These are phyloP conservation scores for Apocynum venetum DNA, from an alignment of 257 asterid species.

Conservation along the genomic window DNA sequence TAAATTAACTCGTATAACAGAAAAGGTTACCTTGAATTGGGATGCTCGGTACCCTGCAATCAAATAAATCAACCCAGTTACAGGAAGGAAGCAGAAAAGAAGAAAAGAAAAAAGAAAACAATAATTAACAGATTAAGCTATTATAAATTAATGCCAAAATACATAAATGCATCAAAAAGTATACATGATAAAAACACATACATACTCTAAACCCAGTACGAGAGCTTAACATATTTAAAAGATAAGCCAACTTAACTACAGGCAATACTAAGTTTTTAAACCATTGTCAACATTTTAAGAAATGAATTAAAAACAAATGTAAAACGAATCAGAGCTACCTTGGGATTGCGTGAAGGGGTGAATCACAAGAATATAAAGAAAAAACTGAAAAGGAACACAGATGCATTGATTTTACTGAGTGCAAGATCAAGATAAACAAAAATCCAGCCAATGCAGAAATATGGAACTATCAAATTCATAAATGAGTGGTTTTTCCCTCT, in stretches of 20 bases:
- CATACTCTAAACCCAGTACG: not conserved
- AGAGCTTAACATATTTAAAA: not conserved
- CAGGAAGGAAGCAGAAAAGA: not conserved
- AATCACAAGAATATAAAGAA: not conserved
- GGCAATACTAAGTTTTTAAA: not conserved
- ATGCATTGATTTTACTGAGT: not conserved
- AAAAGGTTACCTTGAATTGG: constrained; percentile 43
- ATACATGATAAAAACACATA: not conserved
- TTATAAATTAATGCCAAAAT: not conserved
- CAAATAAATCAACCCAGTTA: not conserved
- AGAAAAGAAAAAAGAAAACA: not conserved
- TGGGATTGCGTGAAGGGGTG: not conserved
- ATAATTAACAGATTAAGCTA: not conserved
- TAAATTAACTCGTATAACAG: constrained; percentile 7
- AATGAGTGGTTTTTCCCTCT: constrained; percentile 10
- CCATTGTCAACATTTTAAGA: not conserved
- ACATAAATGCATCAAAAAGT: not conserved
- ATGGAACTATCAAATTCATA: not conserved
- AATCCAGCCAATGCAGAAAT: not conserved
- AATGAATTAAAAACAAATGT: not conserved
- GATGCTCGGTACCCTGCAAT: constrained; percentile 39
- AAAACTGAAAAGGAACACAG: not conserved
- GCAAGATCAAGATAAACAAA: not conserved
- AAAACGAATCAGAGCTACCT: constrained; percentile 5
- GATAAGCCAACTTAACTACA: not conserved